Evolutionary conservation across 2,329 filamentous ascomycete species (phyloP).

Genomic region (Colletotrichum sp.): DNA sequence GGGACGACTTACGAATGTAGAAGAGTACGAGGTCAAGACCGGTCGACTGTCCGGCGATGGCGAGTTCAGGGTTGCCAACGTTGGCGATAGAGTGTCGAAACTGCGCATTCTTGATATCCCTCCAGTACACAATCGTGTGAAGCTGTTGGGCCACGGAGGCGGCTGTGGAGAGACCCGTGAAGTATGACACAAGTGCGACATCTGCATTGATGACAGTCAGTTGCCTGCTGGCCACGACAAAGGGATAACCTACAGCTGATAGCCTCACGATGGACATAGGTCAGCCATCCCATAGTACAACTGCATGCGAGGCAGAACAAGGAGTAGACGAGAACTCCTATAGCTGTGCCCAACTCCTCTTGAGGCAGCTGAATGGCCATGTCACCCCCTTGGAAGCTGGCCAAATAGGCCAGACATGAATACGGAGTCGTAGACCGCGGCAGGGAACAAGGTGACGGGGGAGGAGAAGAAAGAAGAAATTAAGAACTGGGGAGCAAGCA

Average conservation of each 20-base stretch:
- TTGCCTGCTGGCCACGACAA: background rate
- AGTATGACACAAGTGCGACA: constrained; percentile 42
- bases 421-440: background rate
- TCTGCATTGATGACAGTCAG: constrained; percentile 32
- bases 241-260: constrained; percentile 41
- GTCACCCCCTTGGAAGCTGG: constrained; percentile 20
- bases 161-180: constrained; percentile 38
- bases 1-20: constrained; percentile 47
- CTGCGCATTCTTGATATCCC: constrained; percentile 42
- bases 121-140: constrained; percentile 44
- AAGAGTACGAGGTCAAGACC: constrained; percentile 48
- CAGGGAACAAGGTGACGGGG: constrained; percentile 8
- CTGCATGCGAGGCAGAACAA: constrained; percentile 36
- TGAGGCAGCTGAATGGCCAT: constrained; percentile 41
- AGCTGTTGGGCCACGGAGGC: constrained; percentile 47
- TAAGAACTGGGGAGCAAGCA: constrained; percentile 4
- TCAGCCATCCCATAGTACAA: constrained; percentile 38
- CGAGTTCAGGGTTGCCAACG: constrained; percentile 42
- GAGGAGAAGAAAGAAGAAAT: constrained; percentile 7
- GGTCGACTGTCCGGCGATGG: constrained; percentile 44
- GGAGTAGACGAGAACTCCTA: constrained; percentile 39
- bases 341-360: constrained; percentile 35
- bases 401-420: constrained; percentile 11
- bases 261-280: constrained; percentile 43
- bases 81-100: constrained; percentile 38